A percentile compares a stretch with the other conserved stretches of the same genome.
phyloP scores from a whole-genome alignment of 805 yeast genomes.

The Hanseniaspora valbyensis region DNA sequence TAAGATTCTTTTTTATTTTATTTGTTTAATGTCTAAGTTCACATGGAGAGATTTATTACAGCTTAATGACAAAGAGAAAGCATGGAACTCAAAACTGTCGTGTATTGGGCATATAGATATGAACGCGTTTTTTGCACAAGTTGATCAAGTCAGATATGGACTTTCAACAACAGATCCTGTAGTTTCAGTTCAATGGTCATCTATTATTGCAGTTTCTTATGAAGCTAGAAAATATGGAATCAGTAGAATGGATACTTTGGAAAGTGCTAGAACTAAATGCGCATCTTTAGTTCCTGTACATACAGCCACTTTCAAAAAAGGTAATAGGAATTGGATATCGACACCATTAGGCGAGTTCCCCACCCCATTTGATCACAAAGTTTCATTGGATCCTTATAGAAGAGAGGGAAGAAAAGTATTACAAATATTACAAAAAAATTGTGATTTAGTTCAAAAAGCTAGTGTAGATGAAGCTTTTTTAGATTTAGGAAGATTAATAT shows the following conservation, averaged over 20 bases:
- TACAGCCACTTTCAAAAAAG: slow-evolving; percentile 85
- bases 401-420: slow-evolving; percentile 74
- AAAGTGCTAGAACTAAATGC: slow-evolving; percentile 62
- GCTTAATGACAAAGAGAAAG: slow-evolving; percentile 35
- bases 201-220: slow-evolving; percentile 80
- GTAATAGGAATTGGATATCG: slow-evolving; percentile 76
- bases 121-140: slow-evolving; percentile 94
- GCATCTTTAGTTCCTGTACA: slow-evolving; percentile 70
- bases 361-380: slow-evolving; percentile 57
- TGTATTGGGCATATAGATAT: slow-evolving; percentile 79
- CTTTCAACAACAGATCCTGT: slow-evolving; percentile 62
- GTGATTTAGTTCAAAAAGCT: slow-evolving; percentile 76
- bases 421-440: slow-evolving; percentile 46
- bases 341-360: slow-evolving; percentile 33
- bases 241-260: slow-evolving; percentile 60
- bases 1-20: too few relatives aligned
- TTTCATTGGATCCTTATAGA: slow-evolving; percentile 82
- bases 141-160: slow-evolving; percentile 67
- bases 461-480: slow-evolving; percentile 89
- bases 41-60: slow-evolving; percentile 40
- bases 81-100: slow-evolving; percentile 59
- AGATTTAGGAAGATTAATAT: slow-evolving; percentile 64
- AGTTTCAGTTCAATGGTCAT: slow-evolving; percentile 88
- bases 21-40: slow-evolving; percentile 33
- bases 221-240: slow-evolving; percentile 83